A percentile compares a stretch with the other conserved stretches of the same genome.
Conservation (phyloP, 306 rosid species). For the Medicago arabica region DNA sequence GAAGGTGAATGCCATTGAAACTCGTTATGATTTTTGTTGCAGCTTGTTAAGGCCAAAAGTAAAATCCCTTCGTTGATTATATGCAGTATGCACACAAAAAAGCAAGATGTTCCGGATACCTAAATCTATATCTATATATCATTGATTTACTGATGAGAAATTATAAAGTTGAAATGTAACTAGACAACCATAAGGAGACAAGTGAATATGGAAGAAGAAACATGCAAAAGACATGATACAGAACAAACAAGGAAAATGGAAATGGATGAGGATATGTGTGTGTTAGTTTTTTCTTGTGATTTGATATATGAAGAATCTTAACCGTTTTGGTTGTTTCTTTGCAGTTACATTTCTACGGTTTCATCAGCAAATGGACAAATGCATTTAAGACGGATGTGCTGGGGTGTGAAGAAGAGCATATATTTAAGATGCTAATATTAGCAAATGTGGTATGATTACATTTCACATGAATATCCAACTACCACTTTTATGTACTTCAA, state of each 20-base stretch:
- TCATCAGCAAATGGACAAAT: conserved; percentile 31
- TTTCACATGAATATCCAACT: conserved; percentile 52
- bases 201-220: conserved; percentile 7
- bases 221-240: not conserved
- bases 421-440: conserved; percentile 47
- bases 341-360: conserved; percentile 1
- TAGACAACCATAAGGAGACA: not conserved
- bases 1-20: too few species aligned
- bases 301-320: not conserved
- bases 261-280: not conserved
- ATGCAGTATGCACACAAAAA: too few species aligned
- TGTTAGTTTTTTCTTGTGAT: not conserved
- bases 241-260: not conserved
- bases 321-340: not conserved
- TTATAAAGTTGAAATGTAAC: not conserved
- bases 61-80: too few species aligned
- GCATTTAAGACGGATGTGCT: conserved; percentile 40
- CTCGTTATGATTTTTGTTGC: too few species aligned
- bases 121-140: too few species aligned
- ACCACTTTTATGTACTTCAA: conserved; percentile 55
- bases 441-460: conserved; percentile 50
- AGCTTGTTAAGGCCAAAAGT: too few species aligned
- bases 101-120: too few species aligned
- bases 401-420: conserved; percentile 26
- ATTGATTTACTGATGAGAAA: too few species aligned